A percentile compares a stretch with the other conserved stretches of the same genome.
phyloP scores from a whole-genome alignment of 495 filamentous ascomycete species.

The Daldinia caldariorum region DNA sequence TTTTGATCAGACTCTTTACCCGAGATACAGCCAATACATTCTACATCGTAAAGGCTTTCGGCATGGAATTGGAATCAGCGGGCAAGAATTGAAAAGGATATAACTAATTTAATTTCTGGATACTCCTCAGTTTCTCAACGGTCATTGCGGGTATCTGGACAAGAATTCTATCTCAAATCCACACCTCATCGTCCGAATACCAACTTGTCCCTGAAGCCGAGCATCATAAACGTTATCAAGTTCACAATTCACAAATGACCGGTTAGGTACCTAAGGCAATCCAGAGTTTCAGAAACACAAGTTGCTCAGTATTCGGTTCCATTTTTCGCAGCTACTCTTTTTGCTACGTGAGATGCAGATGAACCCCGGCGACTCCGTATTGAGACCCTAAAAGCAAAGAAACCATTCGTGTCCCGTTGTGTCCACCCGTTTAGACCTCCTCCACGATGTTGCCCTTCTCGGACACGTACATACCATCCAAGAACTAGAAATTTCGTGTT shows the following conservation, averaged over 20 bases:
- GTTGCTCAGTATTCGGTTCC: constrained; percentile 53
- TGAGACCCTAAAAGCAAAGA: constrained; percentile 57
- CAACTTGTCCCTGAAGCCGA: not conserved
- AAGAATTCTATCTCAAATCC: not conserved
- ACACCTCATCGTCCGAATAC: not conserved
- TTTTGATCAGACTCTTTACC: no score
- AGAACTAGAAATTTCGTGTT: constrained; percentile 73
- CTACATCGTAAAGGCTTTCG: not conserved
- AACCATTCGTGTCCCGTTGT: constrained; percentile 41
- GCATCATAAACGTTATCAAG: not conserved
- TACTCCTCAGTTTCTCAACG: not conserved
- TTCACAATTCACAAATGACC: not conserved
- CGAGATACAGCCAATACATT: not conserved
- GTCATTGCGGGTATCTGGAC: not conserved
- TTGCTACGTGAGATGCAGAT: constrained; percentile 69
- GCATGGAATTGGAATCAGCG: not conserved
- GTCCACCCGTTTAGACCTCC: constrained; percentile 57
- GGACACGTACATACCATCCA: constrained; percentile 99
- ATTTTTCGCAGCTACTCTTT: constrained; percentile 56
- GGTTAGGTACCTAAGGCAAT: not conserved
- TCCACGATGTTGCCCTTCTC: constrained; percentile 93
- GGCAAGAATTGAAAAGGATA: not conserved
- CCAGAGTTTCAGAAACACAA: constrained; percentile 16
- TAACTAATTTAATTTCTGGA: not conserved
- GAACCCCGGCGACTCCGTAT: constrained; percentile 61